Conservation (phyloP, 352 stramenopile genomes). For the Pythium monospermum region DNA sequence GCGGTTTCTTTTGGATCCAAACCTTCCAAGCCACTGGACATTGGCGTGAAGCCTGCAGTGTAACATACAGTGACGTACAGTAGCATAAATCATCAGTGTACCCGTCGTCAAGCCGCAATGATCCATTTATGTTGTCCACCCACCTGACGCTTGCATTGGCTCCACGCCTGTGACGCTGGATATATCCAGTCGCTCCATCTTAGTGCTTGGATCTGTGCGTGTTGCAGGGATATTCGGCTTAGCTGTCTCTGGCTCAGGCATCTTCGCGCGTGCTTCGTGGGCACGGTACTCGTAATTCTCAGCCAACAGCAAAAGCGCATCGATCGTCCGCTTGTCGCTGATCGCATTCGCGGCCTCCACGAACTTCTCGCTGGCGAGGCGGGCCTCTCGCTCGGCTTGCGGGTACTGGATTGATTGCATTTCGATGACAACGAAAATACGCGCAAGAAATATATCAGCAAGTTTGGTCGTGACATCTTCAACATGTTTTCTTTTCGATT, state of each 20-base stretch:
- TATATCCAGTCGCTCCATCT: no score
- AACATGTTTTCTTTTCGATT: not conserved
- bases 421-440: not conserved
- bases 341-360: conserved; percentile 50
- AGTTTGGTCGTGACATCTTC: conserved; percentile 5
- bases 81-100: no score
- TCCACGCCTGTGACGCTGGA: not conserved
- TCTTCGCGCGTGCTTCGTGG: conserved; percentile 43
- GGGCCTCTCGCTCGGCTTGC: conserved; percentile 58
- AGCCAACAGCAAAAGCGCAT: conserved; percentile 62
- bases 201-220: no score
- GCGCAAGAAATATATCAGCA: no score
- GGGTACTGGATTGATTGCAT: conserved; percentile 36
- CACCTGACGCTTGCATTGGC: not conserved
- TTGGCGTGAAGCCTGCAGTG: conserved; percentile 17
- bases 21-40: conserved; percentile 23
- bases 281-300: conserved; percentile 79
- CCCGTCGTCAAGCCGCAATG: no score
- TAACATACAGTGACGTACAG: no score
- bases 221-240: no score
- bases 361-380: conserved; percentile 67
- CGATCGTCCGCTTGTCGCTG: conserved; percentile 57
- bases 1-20: conserved; percentile 31
- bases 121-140: no score
- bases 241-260: no score